Conservation (phyloP, 306 rosid genomes). For the Hippophae rhamnoides region DNA sequence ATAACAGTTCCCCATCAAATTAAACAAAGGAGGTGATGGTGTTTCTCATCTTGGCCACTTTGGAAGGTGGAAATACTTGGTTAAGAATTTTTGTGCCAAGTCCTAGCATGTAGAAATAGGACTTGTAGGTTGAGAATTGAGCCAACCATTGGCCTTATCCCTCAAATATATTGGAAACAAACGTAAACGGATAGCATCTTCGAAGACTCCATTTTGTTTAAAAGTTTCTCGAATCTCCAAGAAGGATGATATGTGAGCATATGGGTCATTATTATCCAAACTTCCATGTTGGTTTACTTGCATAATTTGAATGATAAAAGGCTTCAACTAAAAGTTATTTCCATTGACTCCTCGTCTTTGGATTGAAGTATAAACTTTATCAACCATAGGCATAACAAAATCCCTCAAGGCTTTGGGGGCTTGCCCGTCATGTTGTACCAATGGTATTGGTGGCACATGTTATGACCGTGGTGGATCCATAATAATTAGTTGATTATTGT, state of each 20-base stretch:
- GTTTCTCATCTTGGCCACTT: background rate
- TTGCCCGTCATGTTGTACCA: too few relatives aligned
- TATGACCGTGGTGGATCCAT: too few relatives aligned
- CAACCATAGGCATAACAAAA: too few relatives aligned
- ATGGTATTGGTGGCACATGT: too few relatives aligned
- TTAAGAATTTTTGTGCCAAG: background rate
- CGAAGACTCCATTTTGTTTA: background rate
- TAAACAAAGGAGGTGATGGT: background rate
- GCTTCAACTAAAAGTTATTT: too few relatives aligned
- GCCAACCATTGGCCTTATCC: background rate
- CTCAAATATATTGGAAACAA: background rate
- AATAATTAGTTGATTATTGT: too few relatives aligned
- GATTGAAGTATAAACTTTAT: too few relatives aligned
- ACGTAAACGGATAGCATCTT: background rate
- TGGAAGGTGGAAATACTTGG: background rate
- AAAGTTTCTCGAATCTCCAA: background rate
- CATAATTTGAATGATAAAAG: background rate
- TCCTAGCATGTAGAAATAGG: too few relatives aligned
- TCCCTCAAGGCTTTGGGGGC: too few relatives aligned
- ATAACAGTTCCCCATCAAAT: background rate
- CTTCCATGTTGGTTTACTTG: background rate
- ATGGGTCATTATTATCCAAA: background rate
- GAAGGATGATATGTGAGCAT: background rate
- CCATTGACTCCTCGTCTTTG: too few relatives aligned
- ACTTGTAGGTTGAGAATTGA: background rate